These are phyloP conservation scores for Aspergillus unguis DNA, from an alignment of 2,329 filamentous ascomycete species.

Conservation along the genomic window DNA sequence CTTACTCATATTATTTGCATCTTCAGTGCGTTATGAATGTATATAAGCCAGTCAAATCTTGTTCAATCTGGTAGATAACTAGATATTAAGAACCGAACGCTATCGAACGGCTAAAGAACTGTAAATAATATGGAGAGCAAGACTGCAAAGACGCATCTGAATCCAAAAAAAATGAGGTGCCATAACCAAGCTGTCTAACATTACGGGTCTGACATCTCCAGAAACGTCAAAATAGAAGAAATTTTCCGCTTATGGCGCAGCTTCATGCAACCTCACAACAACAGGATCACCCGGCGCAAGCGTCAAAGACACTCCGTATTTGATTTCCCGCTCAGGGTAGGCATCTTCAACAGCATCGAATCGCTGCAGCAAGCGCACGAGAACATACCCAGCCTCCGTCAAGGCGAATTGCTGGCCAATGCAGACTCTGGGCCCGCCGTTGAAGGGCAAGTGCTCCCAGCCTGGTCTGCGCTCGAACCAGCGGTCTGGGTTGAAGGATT, in stretches of 20 bases:
- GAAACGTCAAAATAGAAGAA: background rate
- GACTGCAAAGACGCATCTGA: too few species aligned
- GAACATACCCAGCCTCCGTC: conserved; percentile 65
- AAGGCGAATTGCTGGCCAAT: conserved; percentile 79
- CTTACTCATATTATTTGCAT: too few species aligned
- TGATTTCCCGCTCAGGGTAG: conserved; percentile 14
- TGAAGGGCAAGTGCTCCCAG: conserved; percentile 73
- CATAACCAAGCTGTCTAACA: too few species aligned
- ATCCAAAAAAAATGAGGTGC: too few species aligned
- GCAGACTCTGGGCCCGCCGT: conserved; percentile 70
- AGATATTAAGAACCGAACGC: too few species aligned
- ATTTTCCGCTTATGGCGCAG: background rate
- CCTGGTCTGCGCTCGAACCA: conserved; percentile 64
- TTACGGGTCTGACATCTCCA: background rate
- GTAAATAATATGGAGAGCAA: too few species aligned
- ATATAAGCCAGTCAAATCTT: too few species aligned
- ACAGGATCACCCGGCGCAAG: conserved; percentile 27
- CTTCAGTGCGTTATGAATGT: too few species aligned
- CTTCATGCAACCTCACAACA: conserved; percentile 32
- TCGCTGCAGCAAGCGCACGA: conserved; percentile 68
- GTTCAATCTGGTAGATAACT: too few species aligned
- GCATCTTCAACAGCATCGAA: conserved; percentile 59
- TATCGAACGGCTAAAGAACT: too few species aligned
- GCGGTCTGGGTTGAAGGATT: conserved; percentile 62
- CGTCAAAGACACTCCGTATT: conserved; percentile 26